Conservation (phyloP, 306 rosid species). For the Purshia tridentata region DNA sequence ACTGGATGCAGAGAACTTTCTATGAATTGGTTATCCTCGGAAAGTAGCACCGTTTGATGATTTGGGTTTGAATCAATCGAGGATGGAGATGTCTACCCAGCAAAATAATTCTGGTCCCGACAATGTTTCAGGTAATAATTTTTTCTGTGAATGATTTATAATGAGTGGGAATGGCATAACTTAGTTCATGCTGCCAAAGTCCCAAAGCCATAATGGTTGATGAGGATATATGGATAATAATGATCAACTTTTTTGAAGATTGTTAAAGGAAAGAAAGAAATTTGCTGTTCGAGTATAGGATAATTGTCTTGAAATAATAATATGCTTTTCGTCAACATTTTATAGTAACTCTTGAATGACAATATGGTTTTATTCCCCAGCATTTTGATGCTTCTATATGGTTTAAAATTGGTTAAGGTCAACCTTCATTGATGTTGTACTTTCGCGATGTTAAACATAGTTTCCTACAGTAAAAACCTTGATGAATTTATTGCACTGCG, state of each 20-base stretch:
- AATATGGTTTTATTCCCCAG: not conserved
- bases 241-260: not conserved
- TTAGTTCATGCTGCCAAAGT: not conserved
- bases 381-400: not conserved
- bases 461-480: not conserved
- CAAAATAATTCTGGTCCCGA: constrained; percentile 38
- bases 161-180: not conserved
- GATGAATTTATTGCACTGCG: not conserved
- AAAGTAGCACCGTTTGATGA: constrained; percentile 36
- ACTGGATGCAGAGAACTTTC: constrained; percentile 34
- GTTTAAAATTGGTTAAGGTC: not conserved
- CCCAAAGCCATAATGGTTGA: not conserved
- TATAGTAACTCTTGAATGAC: not conserved
- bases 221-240: not conserved
- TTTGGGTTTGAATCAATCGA: constrained; percentile 39
- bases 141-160: not conserved
- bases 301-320: not conserved
- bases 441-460: not conserved
- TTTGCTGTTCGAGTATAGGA: not conserved
- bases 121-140: constrained; percentile 45
- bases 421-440: not conserved
- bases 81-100: constrained; percentile 49
- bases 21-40: constrained; percentile 37
- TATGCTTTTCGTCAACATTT: not conserved
- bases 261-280: not conserved